Evolutionary conservation across 495 filamentous ascomycete species (phyloP), one percentile per base, ranked within the genome.

Genomic region (Jackrogersella multiformis): DNA sequence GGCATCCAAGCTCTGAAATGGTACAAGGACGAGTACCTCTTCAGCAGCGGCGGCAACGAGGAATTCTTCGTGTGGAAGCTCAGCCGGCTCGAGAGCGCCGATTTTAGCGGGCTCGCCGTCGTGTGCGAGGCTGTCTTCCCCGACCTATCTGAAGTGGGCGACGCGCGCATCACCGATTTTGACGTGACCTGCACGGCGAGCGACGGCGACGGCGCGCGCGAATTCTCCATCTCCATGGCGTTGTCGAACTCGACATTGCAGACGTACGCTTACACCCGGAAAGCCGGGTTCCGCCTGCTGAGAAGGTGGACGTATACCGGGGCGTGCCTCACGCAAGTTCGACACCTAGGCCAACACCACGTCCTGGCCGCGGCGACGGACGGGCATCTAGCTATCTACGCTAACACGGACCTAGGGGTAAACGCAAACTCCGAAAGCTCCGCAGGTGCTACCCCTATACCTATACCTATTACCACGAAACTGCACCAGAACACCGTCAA

Each of bases 51-150:
- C 10, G 95, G 92, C 0, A 88, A 86, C 57, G 94, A 97, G 69
- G 96, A 98, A 70, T 89, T 98, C 62, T 94, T 86, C 57, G 85
- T 94, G 23, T 99, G 94, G 94, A 81, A 85, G 30, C 71, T 97
- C 9, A 75, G 79, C 1, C 68, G 56, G 1, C 73, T 93, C 9
- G 83, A 42, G 65, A 76, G 32, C 74, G 86, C 60, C 79, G 49
- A 64, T 34, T 87, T 59, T 45, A 89, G 39, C 81, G 88, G 28
- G 32, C 74, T 78, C 26, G 80, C 75, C 36, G 86, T 89, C 2
- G 79, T 88, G 3, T 85, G 88, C 62, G 86, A 92, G 68, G 87
- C 86, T 0, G 75, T 79, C 8, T 89, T 86, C 68, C 84, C 85
- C 0, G 85, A 87, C 18, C 79, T 82, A 10, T 86, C 85, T 2